Percentiles rank a stretch among this genome's conserved stretches.
These are phyloP conservation scores for Podospora tetraspora DNA, from an alignment of 495 filamentous ascomycete genomes.

Conservation along the genomic window DNA sequence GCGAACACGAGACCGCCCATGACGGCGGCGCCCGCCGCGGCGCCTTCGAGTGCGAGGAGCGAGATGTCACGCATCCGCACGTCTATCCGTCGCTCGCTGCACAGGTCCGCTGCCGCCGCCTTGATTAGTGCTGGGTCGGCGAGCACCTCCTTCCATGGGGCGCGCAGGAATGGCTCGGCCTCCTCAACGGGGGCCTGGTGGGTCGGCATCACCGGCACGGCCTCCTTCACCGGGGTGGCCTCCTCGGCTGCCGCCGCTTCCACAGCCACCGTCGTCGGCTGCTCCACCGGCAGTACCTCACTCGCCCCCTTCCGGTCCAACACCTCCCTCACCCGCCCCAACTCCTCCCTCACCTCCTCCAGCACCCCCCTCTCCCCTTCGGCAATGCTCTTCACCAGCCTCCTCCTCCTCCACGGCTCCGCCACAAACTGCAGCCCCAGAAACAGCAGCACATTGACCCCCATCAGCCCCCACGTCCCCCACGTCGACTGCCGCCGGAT, in stretches of 20 bases:
- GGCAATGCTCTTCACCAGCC: conserved; percentile 75
- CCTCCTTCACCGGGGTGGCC: background rate
- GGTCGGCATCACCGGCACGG: background rate
- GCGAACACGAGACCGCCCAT: conserved; percentile 53
- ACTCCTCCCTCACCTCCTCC: conserved; percentile 59
- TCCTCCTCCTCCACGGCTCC: conserved; percentile 81
- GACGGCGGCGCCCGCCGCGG: conserved; percentile 63
- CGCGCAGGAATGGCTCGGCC: background rate
- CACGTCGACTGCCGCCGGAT: conserved; percentile 94
- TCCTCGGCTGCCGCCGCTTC: background rate
- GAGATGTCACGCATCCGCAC: conserved; percentile 72
- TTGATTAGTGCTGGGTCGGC: conserved; percentile 37
- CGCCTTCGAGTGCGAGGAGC: conserved; percentile 62
- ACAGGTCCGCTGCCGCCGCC: conserved; percentile 45
- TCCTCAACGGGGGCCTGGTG: background rate
- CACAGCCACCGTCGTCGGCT: background rate
- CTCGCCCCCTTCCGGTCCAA: conserved; percentile 25
- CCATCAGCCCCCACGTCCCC: conserved; percentile 98
- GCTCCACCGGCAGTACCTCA: background rate
- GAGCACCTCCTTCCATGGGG: conserved; percentile 45
- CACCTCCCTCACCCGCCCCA: conserved; percentile 22
- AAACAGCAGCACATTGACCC: conserved; percentile 86
- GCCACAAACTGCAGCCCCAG: conserved; percentile 85
- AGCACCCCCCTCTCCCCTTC: conserved; percentile 56
- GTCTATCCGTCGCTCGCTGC: conserved; percentile 64